Base-by-base conservation (phyloP, 2,329 filamentous ascomycete genomes). In the Monilinia polystroma region DNA sequence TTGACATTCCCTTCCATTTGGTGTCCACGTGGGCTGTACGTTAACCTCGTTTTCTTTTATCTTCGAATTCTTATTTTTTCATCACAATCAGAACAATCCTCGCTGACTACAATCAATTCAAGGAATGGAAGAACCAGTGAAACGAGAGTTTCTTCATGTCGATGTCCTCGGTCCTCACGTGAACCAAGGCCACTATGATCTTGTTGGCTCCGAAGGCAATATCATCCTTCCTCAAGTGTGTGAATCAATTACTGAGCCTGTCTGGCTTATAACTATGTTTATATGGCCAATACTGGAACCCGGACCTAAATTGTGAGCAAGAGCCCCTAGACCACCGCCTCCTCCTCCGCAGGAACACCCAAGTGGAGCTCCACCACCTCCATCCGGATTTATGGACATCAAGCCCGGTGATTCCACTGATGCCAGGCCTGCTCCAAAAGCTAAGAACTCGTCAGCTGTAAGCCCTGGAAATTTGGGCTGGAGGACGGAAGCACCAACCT, bases 1-100 rank as follows among this genome's bases (percentile, higher is more conserved):
- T 96, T 77, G 94, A 87, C 78, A 96, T 97, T 75, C 93, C 93
- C 1, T 97, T 89, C 79, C 87, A 93, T 70, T 78, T 96, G 38
- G 97, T 93, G 78, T 86, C 88, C 74, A 94, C 89, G 3, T 96
- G 92, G 92, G 81, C 83, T 81, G 91, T 93, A 86, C 10, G 63
- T 43, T 7, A 11, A 45, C n/a, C 16, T 5, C 20, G 11, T 51
- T 10, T 43, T 23, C 20, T 68, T n/a, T 54, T 10, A 59, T 26
- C 71, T 79, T 70, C 78, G 68, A 11, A 52, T 11, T 4, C 20
- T 49, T 29, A 29, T 29, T 23, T 7, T 35, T 35, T 49, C 20
- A n/a, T 35, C 26, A 35, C 11, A 59, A 18, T 18, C 18, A 12
- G 0, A 35, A 49, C 1, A 49, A 35, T 35, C 12, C 43, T 35